Evolutionary conservation across 2,329 filamentous ascomycete species (phyloP), one percentile per base, ranked within the genome.

Genomic region (Tolypocladium inflatum): DNA sequence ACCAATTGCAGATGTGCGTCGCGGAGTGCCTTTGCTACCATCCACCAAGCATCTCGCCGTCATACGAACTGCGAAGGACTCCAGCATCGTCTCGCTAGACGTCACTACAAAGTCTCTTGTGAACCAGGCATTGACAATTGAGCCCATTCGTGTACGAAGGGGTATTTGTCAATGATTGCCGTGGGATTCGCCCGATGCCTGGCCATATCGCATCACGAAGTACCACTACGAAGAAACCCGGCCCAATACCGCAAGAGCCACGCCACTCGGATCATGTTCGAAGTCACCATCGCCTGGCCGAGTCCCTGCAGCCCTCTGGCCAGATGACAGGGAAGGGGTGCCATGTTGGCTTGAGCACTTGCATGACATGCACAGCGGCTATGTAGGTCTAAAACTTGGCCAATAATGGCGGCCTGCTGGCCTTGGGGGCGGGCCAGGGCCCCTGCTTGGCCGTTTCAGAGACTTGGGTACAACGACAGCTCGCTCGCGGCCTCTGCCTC

Each of bases 351-450:
- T 23, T 35, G 45, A 72, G 68, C 70, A 73, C 70, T 72, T 72
- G 71, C 72, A 73, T 73, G 65, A 69, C 65, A 70, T 71, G 70
- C 71, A 72, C 68, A 73, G 71, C 72, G 72, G 71, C 70, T 73
- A 74, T 74, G 71, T 73, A 71, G 65, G 66, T 70, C 66, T 68
- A 65, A 69, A 65, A 68, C 62, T 61, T 67, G 63, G 26, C 71
- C 71, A 73, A 73, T 73, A 56, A 64, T 7, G 23, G 19, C 17
- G n/a, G 33, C 33, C 57, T 54, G 26, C 45, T n/a, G 30, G 48
- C 48, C 17, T 42, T 50, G 53, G 54, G 55, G 63, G 63, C 59
- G 58, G 63, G 56, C 55, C 64, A 64, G 66, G 70, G 63, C 42
- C 53, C 48, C 60, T 64, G 64, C 58, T 64, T 60, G 64, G 62